phyloP scores from a whole-genome alignment of 768 basidiomycete genomes.

The Phylloporus arenicola region DNA sequence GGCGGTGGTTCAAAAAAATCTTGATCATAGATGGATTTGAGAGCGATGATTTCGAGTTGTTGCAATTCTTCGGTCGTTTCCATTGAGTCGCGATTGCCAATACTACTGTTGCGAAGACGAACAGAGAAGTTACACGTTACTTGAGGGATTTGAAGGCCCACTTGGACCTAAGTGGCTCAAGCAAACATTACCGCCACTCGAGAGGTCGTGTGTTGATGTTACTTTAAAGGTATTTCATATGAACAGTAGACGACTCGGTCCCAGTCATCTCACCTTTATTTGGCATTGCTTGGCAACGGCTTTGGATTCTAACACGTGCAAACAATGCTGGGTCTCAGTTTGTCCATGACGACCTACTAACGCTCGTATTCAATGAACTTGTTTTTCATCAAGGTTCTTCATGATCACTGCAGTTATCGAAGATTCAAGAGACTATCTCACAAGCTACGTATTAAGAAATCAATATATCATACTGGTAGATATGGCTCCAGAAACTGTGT shows the following conservation, averaged over 20 bases:
- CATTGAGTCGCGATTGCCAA: slow-evolving; percentile 36
- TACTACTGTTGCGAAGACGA: slow-evolving; percentile 12
- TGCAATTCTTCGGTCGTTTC: slow-evolving; percentile 68
- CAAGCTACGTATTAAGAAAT: neutral
- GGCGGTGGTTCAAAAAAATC: slow-evolving; percentile 71
- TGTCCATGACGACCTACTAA: no score
- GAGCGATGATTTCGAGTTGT: slow-evolving; percentile 67
- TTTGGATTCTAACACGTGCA: slow-evolving; percentile 14
- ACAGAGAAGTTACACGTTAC: slow-evolving; percentile 33
- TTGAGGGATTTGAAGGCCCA: slow-evolving; percentile 59
- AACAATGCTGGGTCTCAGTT: slow-evolving; percentile 12
- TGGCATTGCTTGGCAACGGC: slow-evolving; percentile 11
- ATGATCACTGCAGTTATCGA: no score
- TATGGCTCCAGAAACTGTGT: neutral
- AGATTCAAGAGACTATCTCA: neutral
- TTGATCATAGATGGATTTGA: slow-evolving; percentile 75
- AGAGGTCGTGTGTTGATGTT: neutral
- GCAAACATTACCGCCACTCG: slow-evolving; percentile 48
- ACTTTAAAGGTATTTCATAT: slow-evolving; percentile 6
- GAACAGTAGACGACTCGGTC: slow-evolving; percentile 10
- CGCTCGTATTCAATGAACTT: no score
- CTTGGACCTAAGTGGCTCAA: slow-evolving; percentile 71
- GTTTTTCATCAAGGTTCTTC: no score
- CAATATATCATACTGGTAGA: no score
- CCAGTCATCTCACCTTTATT: slow-evolving; percentile 7